phyloP scores from a whole-genome alignment of 257 asterid genomes.

The Nemophila menziesii region DNA sequence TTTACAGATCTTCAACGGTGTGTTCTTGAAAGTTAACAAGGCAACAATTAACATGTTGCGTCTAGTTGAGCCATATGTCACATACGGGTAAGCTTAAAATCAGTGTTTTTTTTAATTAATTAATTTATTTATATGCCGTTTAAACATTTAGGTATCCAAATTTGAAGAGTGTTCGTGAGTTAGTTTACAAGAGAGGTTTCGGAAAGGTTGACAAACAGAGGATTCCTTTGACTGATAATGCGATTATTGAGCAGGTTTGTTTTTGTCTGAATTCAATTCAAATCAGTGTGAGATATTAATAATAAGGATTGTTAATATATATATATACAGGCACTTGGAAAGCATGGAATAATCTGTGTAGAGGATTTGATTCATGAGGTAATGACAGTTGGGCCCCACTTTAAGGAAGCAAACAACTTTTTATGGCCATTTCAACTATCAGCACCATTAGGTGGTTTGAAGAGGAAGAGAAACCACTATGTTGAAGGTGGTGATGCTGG shows the following conservation, averaged over 20 bases:
- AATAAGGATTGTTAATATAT: background rate
- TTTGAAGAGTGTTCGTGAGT: slow-evolving; percentile 40
- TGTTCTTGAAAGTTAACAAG: slow-evolving; percentile 44
- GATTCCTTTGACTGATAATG: slow-evolving; percentile 35
- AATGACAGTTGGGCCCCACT: slow-evolving; percentile 8
- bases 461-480: slow-evolving; percentile 8
- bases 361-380: slow-evolving; percentile 8
- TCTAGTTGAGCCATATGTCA: slow-evolving; percentile 46
- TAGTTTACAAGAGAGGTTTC: slow-evolving; percentile 44
- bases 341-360: slow-evolving; percentile 3
- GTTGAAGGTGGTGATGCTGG: slow-evolving; percentile 13
- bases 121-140: background rate
- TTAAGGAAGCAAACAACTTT: slow-evolving; percentile 7
- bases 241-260: slow-evolving; percentile 35
- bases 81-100: slow-evolving; percentile 22
- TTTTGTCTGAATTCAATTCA: background rate
- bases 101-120: background rate
- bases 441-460: slow-evolving; percentile 9
- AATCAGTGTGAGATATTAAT: background rate
- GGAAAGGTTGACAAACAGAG: slow-evolving; percentile 47
- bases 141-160: slow-evolving; percentile 31
- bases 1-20: slow-evolving; percentile 37
- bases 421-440: slow-evolving; percentile 6
- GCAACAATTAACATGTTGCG: slow-evolving; percentile 45
- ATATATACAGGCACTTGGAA: slow-evolving; percentile 24